phyloP scores from a whole-genome alignment of 2,329 filamentous ascomycete species.

The Thelonectria blattea region DNA sequence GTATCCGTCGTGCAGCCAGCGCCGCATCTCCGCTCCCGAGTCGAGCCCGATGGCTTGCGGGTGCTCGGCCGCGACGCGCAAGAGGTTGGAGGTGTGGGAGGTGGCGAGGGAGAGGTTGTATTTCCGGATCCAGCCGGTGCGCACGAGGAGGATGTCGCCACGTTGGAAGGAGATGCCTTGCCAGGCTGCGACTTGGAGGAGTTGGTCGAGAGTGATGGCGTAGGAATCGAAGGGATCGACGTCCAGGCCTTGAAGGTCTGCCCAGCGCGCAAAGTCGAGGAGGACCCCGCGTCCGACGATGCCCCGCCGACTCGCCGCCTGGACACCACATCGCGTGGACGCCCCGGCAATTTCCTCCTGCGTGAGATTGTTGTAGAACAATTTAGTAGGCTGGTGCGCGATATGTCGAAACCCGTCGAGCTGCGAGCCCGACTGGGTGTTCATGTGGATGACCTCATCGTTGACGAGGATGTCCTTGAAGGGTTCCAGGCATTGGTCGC shows the following conservation, averaged over 20 bases:
- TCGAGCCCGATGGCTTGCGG: conserved; percentile 51
- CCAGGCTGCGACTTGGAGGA: conserved; percentile 52
- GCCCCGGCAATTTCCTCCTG: neutral
- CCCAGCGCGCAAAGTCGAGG: conserved; percentile 58
- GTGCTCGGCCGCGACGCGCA: conserved; percentile 39
- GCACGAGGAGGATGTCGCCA: conserved; percentile 64
- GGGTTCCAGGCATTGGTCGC: neutral
- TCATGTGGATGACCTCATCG: neutral
- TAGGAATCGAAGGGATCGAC: conserved; percentile 49
- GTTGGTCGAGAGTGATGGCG: conserved; percentile 49
- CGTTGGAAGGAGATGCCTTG: conserved; percentile 49
- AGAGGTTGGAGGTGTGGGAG: conserved; percentile 43
- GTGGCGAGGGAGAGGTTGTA: conserved; percentile 44
- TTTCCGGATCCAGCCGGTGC: conserved; percentile 56
- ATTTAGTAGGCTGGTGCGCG: neutral
- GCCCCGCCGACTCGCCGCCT: conserved; percentile 36
- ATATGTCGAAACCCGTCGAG: conserved; percentile 5
- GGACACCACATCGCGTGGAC: neutral
- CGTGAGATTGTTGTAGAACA: conserved; percentile 1
- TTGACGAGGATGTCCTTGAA: neutral
- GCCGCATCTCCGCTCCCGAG: conserved; percentile 53
- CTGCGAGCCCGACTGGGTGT: conserved; percentile 8
- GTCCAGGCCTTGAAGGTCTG: conserved; percentile 43
- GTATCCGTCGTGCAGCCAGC: conserved; percentile 62
- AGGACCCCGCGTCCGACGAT: conserved; percentile 58